phyloP scores from a whole-genome alignment of 495 filamentous ascomycete genomes.

The Talaromyces proteolyticus region DNA sequence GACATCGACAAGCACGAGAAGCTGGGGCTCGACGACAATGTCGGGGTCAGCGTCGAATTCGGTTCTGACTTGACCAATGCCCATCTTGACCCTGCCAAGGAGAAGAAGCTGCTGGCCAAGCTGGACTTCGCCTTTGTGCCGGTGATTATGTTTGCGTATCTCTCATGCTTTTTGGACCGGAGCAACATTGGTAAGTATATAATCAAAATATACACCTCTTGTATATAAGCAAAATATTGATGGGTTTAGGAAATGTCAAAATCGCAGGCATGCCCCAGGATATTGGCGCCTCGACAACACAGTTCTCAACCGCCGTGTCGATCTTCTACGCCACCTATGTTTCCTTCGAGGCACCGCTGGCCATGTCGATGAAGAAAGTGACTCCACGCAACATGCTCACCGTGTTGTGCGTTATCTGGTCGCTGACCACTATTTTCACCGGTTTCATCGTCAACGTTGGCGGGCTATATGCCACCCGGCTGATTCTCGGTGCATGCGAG shows the following conservation, averaged over 20 bases:
- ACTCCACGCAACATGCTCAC: conserved; percentile 37
- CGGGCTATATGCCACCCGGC: conserved; percentile 46
- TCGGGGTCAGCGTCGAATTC: background rate
- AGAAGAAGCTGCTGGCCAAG: conserved; percentile 32
- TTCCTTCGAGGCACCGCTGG: conserved; percentile 35
- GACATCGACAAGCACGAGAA: background rate
- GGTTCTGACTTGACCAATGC: conserved; percentile 10
- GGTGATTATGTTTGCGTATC: conserved; percentile 41
- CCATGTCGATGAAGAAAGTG: conserved; percentile 40
- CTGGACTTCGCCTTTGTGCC: conserved; percentile 39
- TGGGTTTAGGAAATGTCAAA: conserved; percentile 35
- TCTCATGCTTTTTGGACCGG: conserved; percentile 40
- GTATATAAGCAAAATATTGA: background rate
- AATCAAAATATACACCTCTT: background rate
- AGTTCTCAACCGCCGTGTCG: conserved; percentile 43
- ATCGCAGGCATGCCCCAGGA: conserved; percentile 39
- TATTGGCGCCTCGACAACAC: conserved; percentile 29
- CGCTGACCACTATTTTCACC: conserved; percentile 45
- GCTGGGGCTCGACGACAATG: background rate
- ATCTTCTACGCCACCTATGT: conserved; percentile 50
- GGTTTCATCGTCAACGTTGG: conserved; percentile 44
- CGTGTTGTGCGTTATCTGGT: conserved; percentile 41
- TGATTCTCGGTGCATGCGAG: conserved; percentile 59
- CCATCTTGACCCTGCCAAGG: conserved; percentile 23
- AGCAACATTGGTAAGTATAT: conserved; percentile 34